A percentile compares a stretch with the other conserved stretches of the same genome.
Conservation (phyloP, 352 stramenopile genomes). For the Globisporangium ultimum region DNA sequence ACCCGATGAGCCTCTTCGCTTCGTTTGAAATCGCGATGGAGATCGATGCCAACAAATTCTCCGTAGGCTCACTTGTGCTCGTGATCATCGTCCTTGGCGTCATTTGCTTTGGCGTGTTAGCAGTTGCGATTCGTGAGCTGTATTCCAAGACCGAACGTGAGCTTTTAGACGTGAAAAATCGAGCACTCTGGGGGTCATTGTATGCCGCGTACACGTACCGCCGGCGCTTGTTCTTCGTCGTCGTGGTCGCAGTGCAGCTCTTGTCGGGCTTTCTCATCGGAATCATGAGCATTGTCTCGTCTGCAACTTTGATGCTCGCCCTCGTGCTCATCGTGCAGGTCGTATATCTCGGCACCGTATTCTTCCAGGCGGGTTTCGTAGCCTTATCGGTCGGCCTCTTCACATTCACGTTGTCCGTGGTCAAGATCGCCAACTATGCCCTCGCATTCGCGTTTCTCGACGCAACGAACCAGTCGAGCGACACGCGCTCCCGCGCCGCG, state of each 20-base stretch:
- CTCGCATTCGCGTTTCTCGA: slow-evolving; percentile 59
- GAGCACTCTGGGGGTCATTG: slow-evolving; percentile 57
- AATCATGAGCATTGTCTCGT: slow-evolving; percentile 30
- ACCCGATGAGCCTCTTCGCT: slow-evolving; percentile 55
- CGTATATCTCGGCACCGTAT: slow-evolving; percentile 44
- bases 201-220: slow-evolving; percentile 61
- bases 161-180: slow-evolving; percentile 44
- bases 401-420: slow-evolving; percentile 38
- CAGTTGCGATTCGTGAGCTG: slow-evolving; percentile 28
- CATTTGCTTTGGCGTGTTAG: slow-evolving; percentile 37
- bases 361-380: slow-evolving; percentile 37
- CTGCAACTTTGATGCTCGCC: slow-evolving; percentile 34
- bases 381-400: slow-evolving; percentile 40
- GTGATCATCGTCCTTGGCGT: slow-evolving; percentile 42
- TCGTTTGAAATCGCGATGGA: slow-evolving; percentile 76
- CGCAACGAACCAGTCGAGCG: slow-evolving; percentile 33
- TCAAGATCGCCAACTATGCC: slow-evolving; percentile 62
- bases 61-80: slow-evolving; percentile 26
- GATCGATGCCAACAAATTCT: slow-evolving; percentile 25
- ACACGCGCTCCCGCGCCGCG: slow-evolving; percentile 27
- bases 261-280: slow-evolving; percentile 51
- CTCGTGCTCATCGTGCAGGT: slow-evolving; percentile 46
- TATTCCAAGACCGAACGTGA: slow-evolving; percentile 43
- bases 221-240: slow-evolving; percentile 68
- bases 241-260: slow-evolving; percentile 51